Evolutionary conservation across 768 basidiomycete species (phyloP).

Genomic region (Pleurotus ostreatus): DNA sequence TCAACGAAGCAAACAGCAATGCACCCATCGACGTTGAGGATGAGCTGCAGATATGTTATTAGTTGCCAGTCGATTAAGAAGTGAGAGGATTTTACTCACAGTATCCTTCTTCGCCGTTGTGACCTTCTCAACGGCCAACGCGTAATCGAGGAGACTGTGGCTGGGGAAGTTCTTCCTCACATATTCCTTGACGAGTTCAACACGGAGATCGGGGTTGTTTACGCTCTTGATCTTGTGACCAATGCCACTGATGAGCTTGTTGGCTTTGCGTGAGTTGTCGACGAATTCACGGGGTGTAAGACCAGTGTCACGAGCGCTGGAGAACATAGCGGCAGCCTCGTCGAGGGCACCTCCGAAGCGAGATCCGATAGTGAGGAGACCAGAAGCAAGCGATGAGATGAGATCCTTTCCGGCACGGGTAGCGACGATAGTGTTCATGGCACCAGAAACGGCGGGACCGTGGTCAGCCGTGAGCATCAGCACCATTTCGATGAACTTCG

Average conservation of each 20-base stretch:
- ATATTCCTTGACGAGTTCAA: constrained; percentile 94
- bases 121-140: constrained; percentile 95
- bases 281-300: constrained; percentile 98
- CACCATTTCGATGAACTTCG: constrained; percentile 99
- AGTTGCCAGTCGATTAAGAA: not conserved
- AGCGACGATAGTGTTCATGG: constrained; percentile 99
- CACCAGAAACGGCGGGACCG: constrained; percentile 95
- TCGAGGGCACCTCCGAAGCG: constrained; percentile 99
- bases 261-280: constrained; percentile 86
- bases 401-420: constrained; percentile 99
- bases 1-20: constrained; percentile 97
- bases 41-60: constrained; percentile 45
- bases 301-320: constrained; percentile 83
- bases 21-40: constrained; percentile 95
- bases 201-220: constrained; percentile 91
- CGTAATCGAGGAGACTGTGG: constrained; percentile 90
- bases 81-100: constrained; percentile 30
- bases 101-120: constrained; percentile 98
- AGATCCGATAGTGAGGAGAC: constrained; percentile 95
- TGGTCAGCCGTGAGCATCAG: constrained; percentile 99
- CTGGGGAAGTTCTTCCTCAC: constrained; percentile 95
- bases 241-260: constrained; percentile 97
- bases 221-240: constrained; percentile 99
- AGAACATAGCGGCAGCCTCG: constrained; percentile 96
- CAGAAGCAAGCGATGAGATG: constrained; percentile 93